Evolutionary conservation across 1,284 basidiomycete species (phyloP).

Genomic region (Albatrellus sp.): DNA sequence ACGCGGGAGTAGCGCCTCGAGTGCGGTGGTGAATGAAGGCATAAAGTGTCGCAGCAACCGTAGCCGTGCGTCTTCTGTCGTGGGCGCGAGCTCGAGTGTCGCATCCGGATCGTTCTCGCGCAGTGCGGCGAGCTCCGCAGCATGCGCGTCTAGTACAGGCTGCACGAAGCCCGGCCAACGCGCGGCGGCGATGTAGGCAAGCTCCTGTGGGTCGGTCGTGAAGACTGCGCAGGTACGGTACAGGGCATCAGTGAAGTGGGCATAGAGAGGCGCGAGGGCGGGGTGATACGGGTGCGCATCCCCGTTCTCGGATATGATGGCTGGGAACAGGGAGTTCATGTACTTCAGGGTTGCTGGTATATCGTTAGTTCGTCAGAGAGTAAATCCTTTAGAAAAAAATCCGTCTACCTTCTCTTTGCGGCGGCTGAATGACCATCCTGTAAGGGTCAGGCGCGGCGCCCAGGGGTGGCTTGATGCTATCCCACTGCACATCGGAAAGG

Average conservation of each 20-base stretch:
- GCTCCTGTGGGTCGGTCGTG: constrained; percentile 54
- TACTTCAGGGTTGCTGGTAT: constrained; percentile 24
- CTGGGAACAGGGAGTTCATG: constrained; percentile 19
- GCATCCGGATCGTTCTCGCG: constrained; percentile 14
- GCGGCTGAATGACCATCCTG: constrained; percentile 48
- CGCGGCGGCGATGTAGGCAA: constrained; percentile 65
- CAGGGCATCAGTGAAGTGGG: constrained; percentile 53
- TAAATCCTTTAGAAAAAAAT: not conserved
- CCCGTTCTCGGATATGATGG: constrained; percentile 6
- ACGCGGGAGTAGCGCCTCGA: constrained; percentile 57
- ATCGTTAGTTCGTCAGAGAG: not conserved
- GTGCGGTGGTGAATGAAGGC: constrained; percentile 41
- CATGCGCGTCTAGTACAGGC: constrained; percentile 47
- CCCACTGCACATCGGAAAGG: constrained; percentile 61
- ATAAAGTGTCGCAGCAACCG: constrained; percentile 50
- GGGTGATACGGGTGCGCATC: constrained; percentile 33
- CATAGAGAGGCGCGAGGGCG: constrained; percentile 44
- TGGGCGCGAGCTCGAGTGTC: constrained; percentile 19
- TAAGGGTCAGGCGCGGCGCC: constrained; percentile 70
- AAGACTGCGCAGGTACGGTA: constrained; percentile 56
- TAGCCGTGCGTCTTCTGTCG: constrained; percentile 46
- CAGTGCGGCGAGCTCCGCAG: not conserved
- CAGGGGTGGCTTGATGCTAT: constrained; percentile 55
- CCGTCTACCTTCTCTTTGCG: constrained; percentile 47
- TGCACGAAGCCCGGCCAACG: constrained; percentile 72